Evolutionary conservation across 2,329 filamentous ascomycete species (phyloP).

Genomic region (Chaetothyriales sp.): DNA sequence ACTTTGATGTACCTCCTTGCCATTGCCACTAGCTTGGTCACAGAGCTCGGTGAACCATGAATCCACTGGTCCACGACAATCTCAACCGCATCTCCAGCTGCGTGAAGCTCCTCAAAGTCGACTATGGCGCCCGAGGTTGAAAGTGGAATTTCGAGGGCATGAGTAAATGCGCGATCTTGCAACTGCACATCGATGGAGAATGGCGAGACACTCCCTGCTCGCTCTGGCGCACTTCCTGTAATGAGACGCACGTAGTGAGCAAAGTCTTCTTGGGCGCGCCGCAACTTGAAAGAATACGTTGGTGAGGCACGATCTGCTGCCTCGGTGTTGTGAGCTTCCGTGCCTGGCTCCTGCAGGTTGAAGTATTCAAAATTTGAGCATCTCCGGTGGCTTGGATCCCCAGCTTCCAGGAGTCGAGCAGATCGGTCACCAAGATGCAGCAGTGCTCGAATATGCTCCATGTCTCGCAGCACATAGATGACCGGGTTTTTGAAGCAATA

Average conservation of each 20-base stretch:
- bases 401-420: constrained; percentile 29
- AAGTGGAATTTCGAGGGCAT: constrained; percentile 27
- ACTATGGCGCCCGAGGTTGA: constrained; percentile 25
- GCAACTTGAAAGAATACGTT: constrained; percentile 36
- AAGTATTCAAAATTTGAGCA: constrained; percentile 37
- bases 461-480: constrained; percentile 30
- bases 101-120: constrained; percentile 42
- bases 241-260: constrained; percentile 46
- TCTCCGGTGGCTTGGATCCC: constrained; percentile 32
- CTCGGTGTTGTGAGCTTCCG: constrained; percentile 24
- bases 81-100: constrained; percentile 47
- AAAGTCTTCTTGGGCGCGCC: constrained; percentile 46
- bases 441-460: constrained; percentile 27
- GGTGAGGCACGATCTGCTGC: constrained; percentile 29
- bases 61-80: constrained; percentile 47
- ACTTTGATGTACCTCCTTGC: constrained; percentile 43
- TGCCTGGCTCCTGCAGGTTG: constrained; percentile 34
- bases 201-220: constrained; percentile 43
- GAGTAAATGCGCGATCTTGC: constrained; percentile 39
- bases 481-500: constrained; percentile 28
- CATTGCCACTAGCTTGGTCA: constrained; percentile 44
- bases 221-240: constrained; percentile 37
- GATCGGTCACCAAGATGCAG: constrained; percentile 33
- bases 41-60: constrained; percentile 33
- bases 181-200: constrained; percentile 49